Conservation (phyloP, 179 eudicot species). For the Actinidia arguta region DNA sequence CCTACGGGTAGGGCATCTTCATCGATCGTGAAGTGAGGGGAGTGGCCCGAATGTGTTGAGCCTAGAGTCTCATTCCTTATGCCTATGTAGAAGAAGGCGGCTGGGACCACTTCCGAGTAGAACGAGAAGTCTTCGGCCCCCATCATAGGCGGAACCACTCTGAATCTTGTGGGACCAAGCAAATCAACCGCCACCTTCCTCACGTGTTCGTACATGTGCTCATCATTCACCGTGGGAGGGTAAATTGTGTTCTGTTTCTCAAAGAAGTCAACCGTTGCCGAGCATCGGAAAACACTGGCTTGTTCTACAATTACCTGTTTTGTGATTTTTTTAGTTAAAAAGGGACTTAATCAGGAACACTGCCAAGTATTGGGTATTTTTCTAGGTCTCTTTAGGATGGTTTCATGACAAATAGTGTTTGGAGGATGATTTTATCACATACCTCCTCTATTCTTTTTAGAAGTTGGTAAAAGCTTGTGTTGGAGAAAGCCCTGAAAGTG, state of each 20-base stretch:
- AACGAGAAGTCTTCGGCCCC: slow-evolving; percentile 93
- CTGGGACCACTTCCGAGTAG: slow-evolving; percentile 63
- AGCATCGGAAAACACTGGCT: slow-evolving; percentile 64
- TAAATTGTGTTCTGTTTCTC: slow-evolving; percentile 58
- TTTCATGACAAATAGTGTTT: neutral
- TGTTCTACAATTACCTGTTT: slow-evolving; percentile 70
- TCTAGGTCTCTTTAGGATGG: neutral
- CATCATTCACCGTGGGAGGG: slow-evolving; percentile 74
- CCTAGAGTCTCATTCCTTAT: slow-evolving; percentile 69
- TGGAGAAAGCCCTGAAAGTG: slow-evolving; percentile 81
- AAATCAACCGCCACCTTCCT: slow-evolving; percentile 54
- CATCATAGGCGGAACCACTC: slow-evolving; percentile 58
- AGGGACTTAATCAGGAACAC: too few relatives aligned
- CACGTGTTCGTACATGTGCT: slow-evolving; percentile 66
- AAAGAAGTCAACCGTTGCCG: slow-evolving; percentile 69
- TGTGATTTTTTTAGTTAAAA: neutral
- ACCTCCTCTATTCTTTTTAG: slow-evolving; percentile 73
- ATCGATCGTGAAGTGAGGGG: slow-evolving; percentile 79
- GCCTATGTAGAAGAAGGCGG: slow-evolving; percentile 72
- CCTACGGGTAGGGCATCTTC: slow-evolving; percentile 74
- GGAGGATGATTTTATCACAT: neutral
- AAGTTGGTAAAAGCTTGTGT: slow-evolving; percentile 47
- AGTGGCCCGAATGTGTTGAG: slow-evolving; percentile 57
- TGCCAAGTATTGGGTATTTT: neutral
- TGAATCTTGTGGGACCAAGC: slow-evolving; percentile 50